Base-by-base conservation (phyloP, 2,329 filamentous ascomycete genomes). In the Cercospora nicotianae region DNA sequence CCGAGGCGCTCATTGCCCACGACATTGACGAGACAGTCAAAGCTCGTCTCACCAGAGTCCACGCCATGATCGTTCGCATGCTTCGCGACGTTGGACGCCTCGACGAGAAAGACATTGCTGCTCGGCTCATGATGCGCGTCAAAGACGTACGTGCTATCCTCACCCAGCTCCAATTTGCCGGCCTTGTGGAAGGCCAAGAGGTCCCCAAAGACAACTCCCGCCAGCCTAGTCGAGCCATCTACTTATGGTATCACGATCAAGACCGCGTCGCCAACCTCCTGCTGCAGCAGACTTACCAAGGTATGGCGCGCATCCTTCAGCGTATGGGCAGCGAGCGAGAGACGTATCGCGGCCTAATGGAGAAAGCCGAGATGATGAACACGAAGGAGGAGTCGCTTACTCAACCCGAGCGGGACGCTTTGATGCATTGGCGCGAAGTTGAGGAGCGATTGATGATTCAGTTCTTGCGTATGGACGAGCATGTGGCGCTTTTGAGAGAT, bases 131-230 rank as follows among this genome's bases (percentile, higher is more conserved):
- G 69, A 90, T 97, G 83, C 90, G 91, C 66, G 92, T 94, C 74
- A 89, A 90, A 67, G 92, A 97, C 63, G 88, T 98, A 26, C 92
- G 95, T 20, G 89, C 90, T 67, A 91, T 93, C 70, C 90, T 98
- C 80, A 90, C 92, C 13, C 88, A 90, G 69, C 91, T 99, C 86
- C 92, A 96, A 73, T 89, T 93, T 78, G 89, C 89, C 18, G 94
- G 95, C 1, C 90, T 95, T 69, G 88, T 97, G 12, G 93, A 98
- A 72, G 88, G 96, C 5, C 95, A 99, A 79, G 95, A 99, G 81
- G 90, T 99, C 0, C 95, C 95, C 0, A 91, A 92, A 72, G 94
- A 98, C 75, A 90, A 90, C 72, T 90, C 89, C 69, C 90, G 93
- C 36, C 87, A 91, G 74, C 92, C 94, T 0, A 91, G 90, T 70